These are phyloP conservation scores for Grosmannia clavigera DNA, from an alignment of 2,329 filamentous ascomycete genomes.

Conservation along the genomic window DNA sequence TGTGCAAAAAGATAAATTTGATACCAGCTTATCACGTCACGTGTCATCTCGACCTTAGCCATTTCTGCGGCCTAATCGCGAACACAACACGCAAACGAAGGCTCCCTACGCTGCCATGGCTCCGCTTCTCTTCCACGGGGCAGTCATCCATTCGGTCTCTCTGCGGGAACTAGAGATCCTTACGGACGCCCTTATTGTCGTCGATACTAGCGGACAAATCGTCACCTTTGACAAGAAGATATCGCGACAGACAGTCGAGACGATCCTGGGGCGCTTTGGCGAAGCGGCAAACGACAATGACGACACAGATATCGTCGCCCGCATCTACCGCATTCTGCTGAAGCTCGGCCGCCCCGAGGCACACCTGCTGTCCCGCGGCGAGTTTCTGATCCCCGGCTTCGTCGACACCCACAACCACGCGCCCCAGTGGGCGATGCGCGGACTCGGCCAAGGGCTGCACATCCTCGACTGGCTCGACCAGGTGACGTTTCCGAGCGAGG, in stretches of 20 bases:
- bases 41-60: not conserved
- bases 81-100: not conserved
- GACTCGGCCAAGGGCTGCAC: constrained; percentile 36
- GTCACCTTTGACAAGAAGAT: not conserved
- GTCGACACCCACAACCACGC: constrained; percentile 60
- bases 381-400: constrained; percentile 47
- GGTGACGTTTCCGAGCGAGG: constrained; percentile 54
- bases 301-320: not conserved
- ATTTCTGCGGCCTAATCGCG: not conserved
- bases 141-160: not conserved
- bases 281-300: not conserved
- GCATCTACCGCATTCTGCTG: not conserved
- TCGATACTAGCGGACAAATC: not conserved
- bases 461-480: constrained; percentile 51
- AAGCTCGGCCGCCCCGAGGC: constrained; percentile 10
- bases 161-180: not conserved
- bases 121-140: constrained; percentile 1
- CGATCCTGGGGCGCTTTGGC: not conserved
- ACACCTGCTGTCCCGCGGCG: constrained; percentile 23
- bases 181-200: not conserved
- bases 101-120: not conserved
- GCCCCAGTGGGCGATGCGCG: constrained; percentile 39
- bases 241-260: not conserved
- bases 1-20: too few species aligned
- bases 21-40: too few species aligned